Base-by-base conservation (phyloP, 495 filamentous ascomycete species). In the Amorphotheca resinae region DNA sequence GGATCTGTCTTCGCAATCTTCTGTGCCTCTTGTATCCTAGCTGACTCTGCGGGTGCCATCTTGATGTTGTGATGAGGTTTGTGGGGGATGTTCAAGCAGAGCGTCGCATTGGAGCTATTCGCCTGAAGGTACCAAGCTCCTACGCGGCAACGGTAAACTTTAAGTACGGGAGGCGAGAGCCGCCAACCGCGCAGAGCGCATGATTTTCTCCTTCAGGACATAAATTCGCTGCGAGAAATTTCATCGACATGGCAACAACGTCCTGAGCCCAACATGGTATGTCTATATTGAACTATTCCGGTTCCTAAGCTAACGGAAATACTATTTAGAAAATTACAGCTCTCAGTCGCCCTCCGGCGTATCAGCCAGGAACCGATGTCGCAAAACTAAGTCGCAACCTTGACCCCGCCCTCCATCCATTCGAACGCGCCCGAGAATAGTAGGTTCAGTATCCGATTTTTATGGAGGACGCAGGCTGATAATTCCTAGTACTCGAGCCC, bases 351-450 rank as follows among this genome's bases (percentile, higher is more conserved):
- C 73, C 83, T 12, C 69, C 79, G 22, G 68, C 77, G 58, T 83
- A 88, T 62, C 75, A 84, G 28, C 76, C 83, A 30, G 89, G 89
- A 35, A 78, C 80, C 32, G 73, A 76, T 60, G 76, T 82, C 47
- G 64, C 77, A 36, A 76, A 74, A 52, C 73, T 80, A 53, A 77
- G 84, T 40, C 80, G 89, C 51, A 98, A 98, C 53, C 74, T 96
- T 45, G 86, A 95, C 56, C 93, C 91, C 9, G 77, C 84, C 23
- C 72, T 91, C 41, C 91, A 98, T 68, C 93, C 93, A 17, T 96
- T 96, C 62, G 88, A 93, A 60, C 71, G 86, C 52, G 91, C 87
- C 36, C 71, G 93, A 58, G 91, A 98, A 65, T 96, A 96, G n/a
- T n/a, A n/a, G n/a, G n/a, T n/a, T n/a, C n/a, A n/a, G n/a, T n/a